phyloP scores from a whole-genome alignment of 495 filamentous ascomycete genomes.

The Podospora anserina region DNA sequence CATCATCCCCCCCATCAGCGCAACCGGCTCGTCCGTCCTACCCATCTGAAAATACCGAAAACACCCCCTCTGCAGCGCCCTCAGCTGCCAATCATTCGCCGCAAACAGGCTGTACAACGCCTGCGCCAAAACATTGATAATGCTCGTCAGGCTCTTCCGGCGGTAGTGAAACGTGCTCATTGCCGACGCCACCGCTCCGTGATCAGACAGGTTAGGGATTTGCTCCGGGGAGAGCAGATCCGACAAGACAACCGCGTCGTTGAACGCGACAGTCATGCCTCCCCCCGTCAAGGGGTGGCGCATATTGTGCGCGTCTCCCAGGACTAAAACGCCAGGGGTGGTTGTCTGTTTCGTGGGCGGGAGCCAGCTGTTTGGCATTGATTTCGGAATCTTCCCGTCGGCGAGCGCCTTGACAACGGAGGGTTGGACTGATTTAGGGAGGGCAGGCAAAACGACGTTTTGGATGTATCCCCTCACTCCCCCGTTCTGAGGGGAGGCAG shows the following conservation, averaged over 20 bases:
- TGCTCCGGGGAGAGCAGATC: conserved; percentile 63
- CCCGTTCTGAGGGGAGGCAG: conserved; percentile 64
- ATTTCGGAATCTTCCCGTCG: conserved; percentile 62
- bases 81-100: conserved; percentile 73
- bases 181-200: conserved; percentile 57
- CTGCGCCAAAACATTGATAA: conserved; percentile 95
- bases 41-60: conserved; percentile 89
- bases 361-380: conserved; percentile 93
- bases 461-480: conserved; percentile 78
- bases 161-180: conserved; percentile 82
- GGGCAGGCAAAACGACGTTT: conserved; percentile 70
- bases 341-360: conserved; percentile 66
- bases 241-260: conserved; percentile 75
- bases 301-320: conserved; percentile 96
- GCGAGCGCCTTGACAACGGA: conserved; percentile 74
- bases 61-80: conserved; percentile 82
- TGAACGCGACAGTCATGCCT: conserved; percentile 93
- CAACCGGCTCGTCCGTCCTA: conserved; percentile 70
- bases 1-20: conserved; percentile 80
- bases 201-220: conserved; percentile 68
- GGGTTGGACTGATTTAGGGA: conserved; percentile 70
- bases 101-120: conserved; percentile 89
- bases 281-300: conserved; percentile 91
- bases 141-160: conserved; percentile 73
- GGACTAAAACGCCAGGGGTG: conserved; percentile 70